Evolutionary conservation across 495 filamentous ascomycete species (phyloP), one percentile per base, ranked within the genome.

Genomic region (Penicillium mononematosum): DNA sequence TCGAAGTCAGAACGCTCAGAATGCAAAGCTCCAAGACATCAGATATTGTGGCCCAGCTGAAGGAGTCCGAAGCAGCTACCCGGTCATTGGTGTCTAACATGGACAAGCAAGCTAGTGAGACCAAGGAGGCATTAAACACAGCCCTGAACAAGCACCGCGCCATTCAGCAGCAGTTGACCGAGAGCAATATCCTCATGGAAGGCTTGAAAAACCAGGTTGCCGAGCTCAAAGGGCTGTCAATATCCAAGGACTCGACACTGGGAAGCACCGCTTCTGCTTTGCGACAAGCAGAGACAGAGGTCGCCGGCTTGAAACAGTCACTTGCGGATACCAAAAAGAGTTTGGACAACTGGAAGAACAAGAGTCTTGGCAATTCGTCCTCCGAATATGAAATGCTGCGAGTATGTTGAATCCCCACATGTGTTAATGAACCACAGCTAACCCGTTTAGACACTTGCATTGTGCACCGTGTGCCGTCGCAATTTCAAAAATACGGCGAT

Each of bases 401-500:
- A 72, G 91, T 95, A 80, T 80, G 89, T 83, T 48, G 17, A n/a
- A 45, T 48, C 51, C 17, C 36, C 47, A 46, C 36, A 16, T 24
- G 47, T 20, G 8, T 45, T 1, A n/a, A 34, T 19, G 41, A 36
- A 41, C 46, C 32, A 60, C 58, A 76, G 69, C 20, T 50, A 32
- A 61, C 48, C 5, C 19, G 31, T 53, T 3, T 63, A 98, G 93
- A 83, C 83, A 59, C 82, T 97, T 71, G 90, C 91, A 17, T 83
- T 93, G 39, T 98, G 94, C 75, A 87, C 88, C 2, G 89, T 97
- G 19, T 98, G 94, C 73, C 86, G 87, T 59, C 84, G 79, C 51
- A 89, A 92, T 53, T 94, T 96, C 79, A 97, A 97, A 74, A 89
- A 98, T 69, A 96, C 92, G 1, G 87, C 86, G 17, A 81, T 98